phyloP scores from a whole-genome alignment of 345 rosid species.

The Citrus inodora region DNA sequence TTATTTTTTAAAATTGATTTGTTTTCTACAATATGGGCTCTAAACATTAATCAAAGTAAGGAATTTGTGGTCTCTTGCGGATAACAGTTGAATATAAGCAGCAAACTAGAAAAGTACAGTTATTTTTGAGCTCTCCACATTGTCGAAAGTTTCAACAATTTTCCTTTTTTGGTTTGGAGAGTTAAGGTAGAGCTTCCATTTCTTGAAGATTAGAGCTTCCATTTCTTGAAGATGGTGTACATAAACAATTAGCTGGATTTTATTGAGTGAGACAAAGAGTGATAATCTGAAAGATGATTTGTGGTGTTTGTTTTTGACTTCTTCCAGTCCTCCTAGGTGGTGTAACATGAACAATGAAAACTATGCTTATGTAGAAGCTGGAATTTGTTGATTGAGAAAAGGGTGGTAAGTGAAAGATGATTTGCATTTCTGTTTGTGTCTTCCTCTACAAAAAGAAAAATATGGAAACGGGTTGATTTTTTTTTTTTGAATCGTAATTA shows the following conservation, averaged over 20 bases:
- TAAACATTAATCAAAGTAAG: not conserved
- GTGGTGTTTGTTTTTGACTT: not conserved
- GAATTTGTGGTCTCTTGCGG: not conserved
- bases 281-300: not conserved
- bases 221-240: not conserved
- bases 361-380: not conserved
- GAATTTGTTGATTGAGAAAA: not conserved
- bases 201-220: not conserved
- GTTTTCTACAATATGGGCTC: not conserved
- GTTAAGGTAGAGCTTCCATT: not conserved
- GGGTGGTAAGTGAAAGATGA: not conserved
- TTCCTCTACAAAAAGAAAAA: not conserved
- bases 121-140: not conserved
- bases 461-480: not conserved
- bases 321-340: not conserved
- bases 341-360: not conserved
- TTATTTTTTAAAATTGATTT: not conserved
- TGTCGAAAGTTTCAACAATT: not conserved
- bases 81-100: not conserved
- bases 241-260: not conserved
- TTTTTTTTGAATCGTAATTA: not conserved
- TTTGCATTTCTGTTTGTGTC: not conserved
- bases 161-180: not conserved
- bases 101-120: not conserved
- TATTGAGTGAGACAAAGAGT: not conserved